phyloP scores from a whole-genome alignment of 116 monocot genomes.

The Zostera marina region DNA sequence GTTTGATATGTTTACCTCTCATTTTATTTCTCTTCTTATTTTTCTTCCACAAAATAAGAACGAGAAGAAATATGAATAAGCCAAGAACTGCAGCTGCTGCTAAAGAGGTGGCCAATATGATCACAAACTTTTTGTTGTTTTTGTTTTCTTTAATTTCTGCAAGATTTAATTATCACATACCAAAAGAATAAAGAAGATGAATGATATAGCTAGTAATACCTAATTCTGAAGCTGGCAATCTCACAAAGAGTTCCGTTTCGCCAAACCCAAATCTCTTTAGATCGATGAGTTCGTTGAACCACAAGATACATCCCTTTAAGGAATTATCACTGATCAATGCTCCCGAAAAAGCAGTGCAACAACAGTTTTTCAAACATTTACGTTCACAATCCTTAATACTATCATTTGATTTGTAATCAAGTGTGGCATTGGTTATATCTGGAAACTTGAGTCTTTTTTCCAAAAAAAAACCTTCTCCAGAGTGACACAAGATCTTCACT shows the following conservation, averaged over 20 bases:
- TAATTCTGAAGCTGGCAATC: slow-evolving; percentile 1
- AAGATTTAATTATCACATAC: no score
- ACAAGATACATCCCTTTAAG: slow-evolving; percentile 6
- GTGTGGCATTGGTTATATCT: slow-evolving; percentile 2
- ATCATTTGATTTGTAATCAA: background rate
- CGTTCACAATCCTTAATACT: slow-evolving; percentile 3
- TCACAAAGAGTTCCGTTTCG: slow-evolving; percentile 3
- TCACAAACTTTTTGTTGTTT: no score
- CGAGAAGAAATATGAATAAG: no score
- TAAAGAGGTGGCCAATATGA: no score
- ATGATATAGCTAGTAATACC: no score
- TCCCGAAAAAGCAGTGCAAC: slow-evolving; percentile 7
- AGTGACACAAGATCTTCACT: slow-evolving; percentile 7
- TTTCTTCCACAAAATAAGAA: no score
- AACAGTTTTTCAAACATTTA: slow-evolving; percentile 7
- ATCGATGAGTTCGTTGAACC: slow-evolving; percentile 5
- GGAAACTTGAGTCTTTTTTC: slow-evolving; percentile 7
- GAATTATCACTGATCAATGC: background rate
- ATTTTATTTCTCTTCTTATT: no score
- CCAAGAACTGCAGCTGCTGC: no score
- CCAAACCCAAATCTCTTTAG: background rate
- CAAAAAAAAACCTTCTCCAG: slow-evolving; percentile 29
- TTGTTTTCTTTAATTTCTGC: no score
- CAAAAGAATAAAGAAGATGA: no score
- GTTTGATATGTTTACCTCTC: no score